Evolutionary conservation across 108 stramenopile species (phyloP), one percentile per base, ranked within the genome.

Genomic region (Conticribra guillardii): DNA sequence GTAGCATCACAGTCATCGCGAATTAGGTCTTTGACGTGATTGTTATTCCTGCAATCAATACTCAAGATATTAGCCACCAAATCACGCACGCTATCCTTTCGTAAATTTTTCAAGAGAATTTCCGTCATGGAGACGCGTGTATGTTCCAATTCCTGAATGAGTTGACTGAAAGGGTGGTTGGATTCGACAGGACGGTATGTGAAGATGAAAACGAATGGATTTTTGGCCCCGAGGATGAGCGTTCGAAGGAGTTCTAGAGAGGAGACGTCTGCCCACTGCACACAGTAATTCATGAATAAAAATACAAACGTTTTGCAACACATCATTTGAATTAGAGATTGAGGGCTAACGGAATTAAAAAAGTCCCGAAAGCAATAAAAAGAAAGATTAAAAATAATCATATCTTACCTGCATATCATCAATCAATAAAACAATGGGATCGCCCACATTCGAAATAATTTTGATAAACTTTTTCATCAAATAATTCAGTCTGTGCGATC

Each of bases 131-230:
- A 9, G 11, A 41, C 11, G 5, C 37, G 5, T 9, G 37, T 41
- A 11, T 41, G 37, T 18, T 53, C 30, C 21, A 65, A 24, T 28
- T 32, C 11, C 1, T 53, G 16, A 53, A 52, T 24, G n/a, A 65
- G 16, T 34, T 65, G 21, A 22, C 51, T 28, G 34, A 65, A 65
- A 3, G 50, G 64, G 53, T 65, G 64, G 28, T 52, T 29, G 23
- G n/a, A 19, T 9, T 45, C 1, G 3, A 65, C 19, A 23, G 64
- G 64, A 22, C 64, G 50, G 30, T 54, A 65, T 2, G 64, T 65
- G 51, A 65, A 65, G 64, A 65, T 48, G 64, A 65, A 53, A 18
- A 65, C 18, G 21, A 65, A 65, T 0, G 64, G 64, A 37, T 29
- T 65, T 32, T 8, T 31, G 0, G 52, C 64, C 15, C 64, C 27